Conservation (phyloP, 805 yeast species). For the Candida pini region DNA sequence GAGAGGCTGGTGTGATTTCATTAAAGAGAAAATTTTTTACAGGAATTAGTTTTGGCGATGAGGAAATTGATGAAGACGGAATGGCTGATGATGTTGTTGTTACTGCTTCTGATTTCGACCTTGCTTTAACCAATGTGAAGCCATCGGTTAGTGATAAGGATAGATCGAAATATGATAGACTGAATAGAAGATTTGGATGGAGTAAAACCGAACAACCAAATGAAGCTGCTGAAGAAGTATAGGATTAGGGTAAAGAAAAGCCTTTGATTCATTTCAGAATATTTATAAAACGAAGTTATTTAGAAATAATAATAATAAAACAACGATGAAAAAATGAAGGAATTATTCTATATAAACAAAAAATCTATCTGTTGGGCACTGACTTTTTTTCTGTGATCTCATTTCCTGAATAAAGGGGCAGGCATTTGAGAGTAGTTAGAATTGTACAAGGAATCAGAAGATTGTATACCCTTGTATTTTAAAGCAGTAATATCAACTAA, state of each 20-base stretch:
- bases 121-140: constrained; percentile 68
- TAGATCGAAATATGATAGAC: constrained; percentile 65
- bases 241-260: not conserved
- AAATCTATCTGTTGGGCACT: no score
- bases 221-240: no score
- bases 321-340: no score
- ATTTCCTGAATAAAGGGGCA: constrained; percentile 13
- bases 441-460: constrained; percentile 46
- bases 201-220: constrained; percentile 33
- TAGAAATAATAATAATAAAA: not conserved
- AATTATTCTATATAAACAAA: no score
- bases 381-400: no score
- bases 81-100: constrained; percentile 39
- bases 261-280: not conserved
- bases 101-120: constrained; percentile 57
- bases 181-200: constrained; percentile 76
- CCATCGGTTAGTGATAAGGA: constrained; percentile 91
- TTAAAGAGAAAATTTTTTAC: constrained; percentile 68
- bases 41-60: constrained; percentile 42
- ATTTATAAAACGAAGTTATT: not conserved
- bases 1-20: constrained; percentile 92
- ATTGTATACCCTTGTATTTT: constrained; percentile 30
- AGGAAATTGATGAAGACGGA: constrained; percentile 22
- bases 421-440: constrained; percentile 53
- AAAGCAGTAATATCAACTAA: constrained; percentile 32